Base-by-base conservation (phyloP, 352 stramenopile genomes). In the Phytophthora ohioensis region DNA sequence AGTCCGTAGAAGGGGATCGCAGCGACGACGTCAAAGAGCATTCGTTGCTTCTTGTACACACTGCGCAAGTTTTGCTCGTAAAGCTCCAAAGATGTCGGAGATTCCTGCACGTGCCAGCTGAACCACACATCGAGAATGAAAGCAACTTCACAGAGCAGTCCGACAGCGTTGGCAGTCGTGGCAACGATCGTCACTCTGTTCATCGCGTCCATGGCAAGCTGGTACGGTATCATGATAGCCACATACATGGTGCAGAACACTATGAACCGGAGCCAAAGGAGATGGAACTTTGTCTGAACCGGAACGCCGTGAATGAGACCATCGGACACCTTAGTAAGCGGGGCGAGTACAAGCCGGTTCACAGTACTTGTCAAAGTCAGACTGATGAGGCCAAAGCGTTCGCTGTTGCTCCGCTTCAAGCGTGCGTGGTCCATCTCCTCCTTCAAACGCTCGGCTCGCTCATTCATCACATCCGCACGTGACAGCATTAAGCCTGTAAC, bases 111-210 rank as follows among this genome's bases (percentile, higher is more conserved):
- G 27, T 79, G 70, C 68, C 68, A 83, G 48, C 66, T 86, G 59
- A 88, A 81, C 74, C 78, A 84, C 21, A 91, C 73, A 58, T 91
- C 83, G 8, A 76, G 13, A 2, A 69, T 59, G 38, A 90, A 91
- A 8, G 81, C 42, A 0, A 90, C 27, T 46, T 88, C 80, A 43
- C 79, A 85, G 3, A 80, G 36, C 8, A 84, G 17, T 13, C 76
- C 56, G 1, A 79, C 10, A 0, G 54, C 52, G 1, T 79, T 78
- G 3, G 67, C 53, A 4, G 66, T 17, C 4, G 46, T 58, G 0
- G 74, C 57, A 13, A 81, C 30, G 0, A 34, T 2, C 0, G 67
- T 74, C 0, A 39, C 43, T 0, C 79, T 74, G n/a, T 73, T 45
- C 5, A 87, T 51, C 2, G 43, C 27, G 36, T 90, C 82, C 39